Conservation (phyloP, 768 basidiomycete species). For the Piloderma croceum region DNA sequence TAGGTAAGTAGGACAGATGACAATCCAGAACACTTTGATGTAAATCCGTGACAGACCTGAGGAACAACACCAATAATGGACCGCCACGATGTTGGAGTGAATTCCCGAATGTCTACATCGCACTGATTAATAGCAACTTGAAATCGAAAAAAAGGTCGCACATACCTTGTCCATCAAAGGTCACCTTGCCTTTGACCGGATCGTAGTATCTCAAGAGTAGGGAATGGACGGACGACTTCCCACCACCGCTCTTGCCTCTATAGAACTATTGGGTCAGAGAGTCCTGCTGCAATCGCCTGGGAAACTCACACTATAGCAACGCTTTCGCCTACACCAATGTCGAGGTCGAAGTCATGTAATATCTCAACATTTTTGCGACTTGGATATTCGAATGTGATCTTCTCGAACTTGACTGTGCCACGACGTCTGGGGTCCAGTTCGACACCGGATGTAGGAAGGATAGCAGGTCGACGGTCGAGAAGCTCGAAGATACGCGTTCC, state of each 20-base stretch:
- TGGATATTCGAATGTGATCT: conserved; percentile 86
- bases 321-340: conserved; percentile 78
- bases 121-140: too few species aligned
- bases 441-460: conserved; percentile 60
- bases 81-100: conserved; percentile 83
- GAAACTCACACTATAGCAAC: conserved; percentile 84
- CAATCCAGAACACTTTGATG: neutral
- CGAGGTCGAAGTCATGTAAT: conserved; percentile 75
- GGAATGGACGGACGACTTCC: conserved; percentile 89
- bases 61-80: conserved; percentile 89
- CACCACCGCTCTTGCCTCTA: conserved; percentile 89
- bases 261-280: conserved; percentile 5
- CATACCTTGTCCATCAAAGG: conserved; percentile 82
- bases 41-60: conserved; percentile 40
- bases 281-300: neutral
- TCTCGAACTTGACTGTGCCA: conserved; percentile 75
- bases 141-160: too few species aligned
- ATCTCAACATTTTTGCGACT: conserved; percentile 77
- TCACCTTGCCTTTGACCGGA: conserved; percentile 74
- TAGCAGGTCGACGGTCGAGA: conserved; percentile 72
- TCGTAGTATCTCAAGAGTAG: conserved; percentile 87
- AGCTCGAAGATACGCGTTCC: conserved; percentile 92
- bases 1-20: conserved; percentile 10
- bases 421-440: conserved; percentile 49
- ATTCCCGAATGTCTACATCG: conserved; percentile 74